Evolutionary conservation across 148 eudicot genomes (phyloP).

Genomic region (Dysphania ambrosioides): DNA sequence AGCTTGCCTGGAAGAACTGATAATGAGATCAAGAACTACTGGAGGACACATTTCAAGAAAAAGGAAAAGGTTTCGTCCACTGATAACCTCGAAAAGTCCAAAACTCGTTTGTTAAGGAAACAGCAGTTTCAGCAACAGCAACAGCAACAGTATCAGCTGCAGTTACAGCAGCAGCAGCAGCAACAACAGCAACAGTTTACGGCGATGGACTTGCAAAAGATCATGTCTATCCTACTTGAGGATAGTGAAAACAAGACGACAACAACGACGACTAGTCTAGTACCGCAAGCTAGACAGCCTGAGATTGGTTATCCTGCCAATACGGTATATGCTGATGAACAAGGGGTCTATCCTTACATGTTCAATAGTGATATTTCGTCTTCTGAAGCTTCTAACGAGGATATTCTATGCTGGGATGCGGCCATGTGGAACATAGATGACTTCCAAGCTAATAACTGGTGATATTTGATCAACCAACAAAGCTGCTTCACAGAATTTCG

Average conservation of each 20-base stretch:
- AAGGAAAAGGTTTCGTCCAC: slow-evolving; percentile 31
- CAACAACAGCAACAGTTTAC: slow-evolving; percentile 27
- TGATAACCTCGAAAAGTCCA: slow-evolving; percentile 36
- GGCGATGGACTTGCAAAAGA: slow-evolving; percentile 43
- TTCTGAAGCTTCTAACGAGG: slow-evolving; percentile 39
- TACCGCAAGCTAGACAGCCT: slow-evolving; percentile 28
- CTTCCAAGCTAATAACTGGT: slow-evolving; percentile 34
- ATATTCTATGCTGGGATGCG: slow-evolving; percentile 45
- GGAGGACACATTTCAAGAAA: slow-evolving; percentile 88
- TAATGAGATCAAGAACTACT: slow-evolving; percentile 76
- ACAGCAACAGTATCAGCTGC: slow-evolving; percentile 25
- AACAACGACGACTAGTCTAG: neutral
- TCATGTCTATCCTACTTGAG: slow-evolving; percentile 43
- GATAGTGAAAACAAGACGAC: slow-evolving; percentile 19
- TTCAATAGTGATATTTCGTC: slow-evolving; percentile 26
- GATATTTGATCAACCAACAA: slow-evolving; percentile 3
- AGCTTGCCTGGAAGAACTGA: slow-evolving; percentile 80
- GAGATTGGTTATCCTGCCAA: slow-evolving; percentile 28
- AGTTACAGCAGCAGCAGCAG: slow-evolving; percentile 21
- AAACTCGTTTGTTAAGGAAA: slow-evolving; percentile 34
- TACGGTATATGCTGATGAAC: slow-evolving; percentile 31
- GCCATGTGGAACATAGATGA: slow-evolving; percentile 58
- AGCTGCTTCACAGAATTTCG: neutral
- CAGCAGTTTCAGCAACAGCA: slow-evolving; percentile 50
- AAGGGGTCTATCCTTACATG: slow-evolving; percentile 29